These are phyloP conservation scores for Trametes polyzona DNA, from an alignment of 1,284 basidiomycete genomes.

Conservation along the genomic window DNA sequence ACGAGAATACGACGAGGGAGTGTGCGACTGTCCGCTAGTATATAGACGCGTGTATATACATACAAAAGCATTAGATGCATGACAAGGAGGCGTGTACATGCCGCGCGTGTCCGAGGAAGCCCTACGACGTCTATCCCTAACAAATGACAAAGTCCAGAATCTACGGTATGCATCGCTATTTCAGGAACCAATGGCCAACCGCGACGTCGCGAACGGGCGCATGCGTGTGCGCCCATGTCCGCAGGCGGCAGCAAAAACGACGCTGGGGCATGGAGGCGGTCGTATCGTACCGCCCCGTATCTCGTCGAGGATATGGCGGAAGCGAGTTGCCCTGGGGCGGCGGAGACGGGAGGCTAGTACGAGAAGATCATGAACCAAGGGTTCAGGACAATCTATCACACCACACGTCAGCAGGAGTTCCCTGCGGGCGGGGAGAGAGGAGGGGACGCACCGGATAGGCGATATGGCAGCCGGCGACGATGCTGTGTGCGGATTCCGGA, in stretches of 20 bases:
- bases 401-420: background rate
- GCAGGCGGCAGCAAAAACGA: background rate
- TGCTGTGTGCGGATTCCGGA: conserved; percentile 36
- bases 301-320: conserved; percentile 5
- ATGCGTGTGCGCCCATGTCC: background rate
- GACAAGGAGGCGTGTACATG: background rate
- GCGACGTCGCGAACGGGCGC: background rate
- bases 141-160: background rate
- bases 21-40: background rate
- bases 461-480: conserved; percentile 66
- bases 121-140: background rate
- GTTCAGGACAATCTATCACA: conserved; percentile 69
- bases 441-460: conserved; percentile 68
- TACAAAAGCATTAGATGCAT: background rate
- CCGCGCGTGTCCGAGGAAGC: background rate
- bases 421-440: background rate
- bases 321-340: background rate
- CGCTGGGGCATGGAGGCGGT: background rate
- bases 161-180: conserved; percentile 1
- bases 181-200: background rate
- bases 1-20: background rate
- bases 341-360: conserved; percentile 40
- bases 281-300: background rate
- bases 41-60: background rate
- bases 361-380: conserved; percentile 78